Conservation (phyloP, 73 alveolate species). For the Blepharisma stoltei region DNA sequence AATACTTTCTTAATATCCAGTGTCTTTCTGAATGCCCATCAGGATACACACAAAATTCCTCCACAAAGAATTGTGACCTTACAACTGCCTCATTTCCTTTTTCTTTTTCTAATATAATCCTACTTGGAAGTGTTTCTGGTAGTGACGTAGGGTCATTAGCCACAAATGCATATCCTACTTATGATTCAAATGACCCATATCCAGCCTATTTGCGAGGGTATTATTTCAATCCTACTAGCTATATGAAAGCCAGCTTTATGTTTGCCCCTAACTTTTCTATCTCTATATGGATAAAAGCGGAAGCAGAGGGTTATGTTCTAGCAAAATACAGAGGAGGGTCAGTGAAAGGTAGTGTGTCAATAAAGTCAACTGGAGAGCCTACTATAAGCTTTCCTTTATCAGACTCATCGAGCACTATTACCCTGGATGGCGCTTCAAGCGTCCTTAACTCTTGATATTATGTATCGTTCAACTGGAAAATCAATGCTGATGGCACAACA, state of each 20-base stretch:
- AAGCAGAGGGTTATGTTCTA: not conserved
- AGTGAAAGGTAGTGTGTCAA: not conserved
- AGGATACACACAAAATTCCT: not conserved
- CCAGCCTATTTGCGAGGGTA: not conserved
- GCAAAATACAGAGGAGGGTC: not conserved
- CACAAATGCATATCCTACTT: not conserved
- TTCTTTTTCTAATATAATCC: not conserved
- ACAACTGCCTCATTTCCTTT: not conserved
- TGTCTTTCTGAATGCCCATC: not conserved
- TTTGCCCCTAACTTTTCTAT: not conserved
- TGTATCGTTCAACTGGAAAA: no score
- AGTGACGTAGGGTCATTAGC: not conserved
- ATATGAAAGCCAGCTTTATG: not conserved
- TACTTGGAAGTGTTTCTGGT: not conserved
- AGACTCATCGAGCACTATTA: not conserved
- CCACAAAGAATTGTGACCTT: not conserved
- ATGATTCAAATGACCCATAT: constrained; percentile 2
- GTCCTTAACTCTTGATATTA: no score
- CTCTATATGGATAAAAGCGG: not conserved
- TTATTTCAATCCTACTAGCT: not conserved
- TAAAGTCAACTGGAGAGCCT: not conserved
- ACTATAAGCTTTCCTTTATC: not conserved
- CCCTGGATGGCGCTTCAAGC: not conserved
- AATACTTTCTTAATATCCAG: not conserved
- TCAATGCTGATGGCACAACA: no score